These are phyloP conservation scores for Leccinum rimulosum DNA, from an alignment of 768 basidiomycete genomes.

Conservation along the genomic window DNA sequence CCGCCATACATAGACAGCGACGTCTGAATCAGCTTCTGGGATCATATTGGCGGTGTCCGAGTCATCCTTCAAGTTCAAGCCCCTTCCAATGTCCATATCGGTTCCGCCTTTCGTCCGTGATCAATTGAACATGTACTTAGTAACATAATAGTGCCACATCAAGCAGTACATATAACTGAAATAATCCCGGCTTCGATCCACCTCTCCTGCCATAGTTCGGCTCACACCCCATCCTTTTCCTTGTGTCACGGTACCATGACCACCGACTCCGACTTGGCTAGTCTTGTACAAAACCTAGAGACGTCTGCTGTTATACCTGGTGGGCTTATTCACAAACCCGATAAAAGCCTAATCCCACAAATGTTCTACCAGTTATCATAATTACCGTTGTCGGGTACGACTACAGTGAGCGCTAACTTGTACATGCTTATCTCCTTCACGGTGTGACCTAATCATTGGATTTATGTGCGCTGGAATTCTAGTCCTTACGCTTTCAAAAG, in stretches of 20 bases:
- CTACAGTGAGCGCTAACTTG: constrained; percentile 5
- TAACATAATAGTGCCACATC: background rate
- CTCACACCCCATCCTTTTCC: background rate
- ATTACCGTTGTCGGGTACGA: constrained; percentile 13
- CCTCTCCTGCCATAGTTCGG: background rate
- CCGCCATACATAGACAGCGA: background rate
- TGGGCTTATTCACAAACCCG: background rate
- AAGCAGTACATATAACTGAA: background rate
- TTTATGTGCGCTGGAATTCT: background rate
- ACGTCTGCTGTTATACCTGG: background rate
- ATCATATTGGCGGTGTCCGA: background rate
- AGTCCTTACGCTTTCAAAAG: constrained; percentile 15
- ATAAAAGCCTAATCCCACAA: background rate
- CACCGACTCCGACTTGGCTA: background rate
- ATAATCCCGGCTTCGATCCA: background rate
- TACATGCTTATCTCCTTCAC: background rate
- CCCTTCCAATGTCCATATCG: background rate
- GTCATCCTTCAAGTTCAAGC: background rate
- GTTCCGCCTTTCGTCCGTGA: background rate
- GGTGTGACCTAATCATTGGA: background rate
- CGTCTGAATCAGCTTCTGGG: background rate
- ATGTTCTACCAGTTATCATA: constrained; percentile 1
- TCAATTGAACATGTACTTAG: background rate
- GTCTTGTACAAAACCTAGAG: background rate
- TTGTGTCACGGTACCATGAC: background rate